Evolutionary conservation across 768 basidiomycete genomes (phyloP).

Genomic region (Tricholoma furcatifolium): DNA sequence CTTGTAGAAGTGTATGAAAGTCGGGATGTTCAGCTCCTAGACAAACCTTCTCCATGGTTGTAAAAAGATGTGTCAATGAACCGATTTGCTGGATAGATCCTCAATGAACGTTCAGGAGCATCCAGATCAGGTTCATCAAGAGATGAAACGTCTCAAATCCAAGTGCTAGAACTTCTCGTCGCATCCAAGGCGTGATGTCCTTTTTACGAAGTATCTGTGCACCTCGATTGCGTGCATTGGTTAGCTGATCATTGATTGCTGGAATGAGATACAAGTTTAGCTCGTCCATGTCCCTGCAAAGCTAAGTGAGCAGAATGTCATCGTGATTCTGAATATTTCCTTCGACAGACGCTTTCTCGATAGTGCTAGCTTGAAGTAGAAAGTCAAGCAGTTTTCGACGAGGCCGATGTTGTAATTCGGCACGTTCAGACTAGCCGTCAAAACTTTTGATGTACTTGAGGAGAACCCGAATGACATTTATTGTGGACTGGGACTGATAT

Average conservation of each 20-base stretch:
- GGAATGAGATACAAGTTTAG: too few species aligned
- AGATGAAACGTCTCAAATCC: constrained; percentile 32
- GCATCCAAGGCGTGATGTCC: too few species aligned
- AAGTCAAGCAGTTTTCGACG: too few species aligned
- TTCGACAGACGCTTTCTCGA: too few species aligned
- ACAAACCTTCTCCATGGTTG: constrained; percentile 27
- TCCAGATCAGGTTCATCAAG: constrained; percentile 34
- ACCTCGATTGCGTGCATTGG: too few species aligned
- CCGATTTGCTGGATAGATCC: constrained; percentile 22
- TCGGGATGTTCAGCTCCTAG: constrained; percentile 31
- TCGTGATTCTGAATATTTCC: too few species aligned
- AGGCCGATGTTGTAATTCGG: constrained; percentile 15
- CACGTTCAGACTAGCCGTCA: background rate
- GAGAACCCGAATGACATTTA: background rate
- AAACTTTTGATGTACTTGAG: background rate
- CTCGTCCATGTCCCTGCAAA: too few species aligned
- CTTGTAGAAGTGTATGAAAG: constrained; percentile 28
- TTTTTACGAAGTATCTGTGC: too few species aligned
- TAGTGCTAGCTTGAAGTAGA: too few species aligned
- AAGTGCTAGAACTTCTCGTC: too few species aligned
- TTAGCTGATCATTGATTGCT: too few species aligned
- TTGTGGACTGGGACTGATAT: background rate
- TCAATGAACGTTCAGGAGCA: constrained; percentile 24
- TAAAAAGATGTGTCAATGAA: constrained; percentile 28
- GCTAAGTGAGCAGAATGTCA: constrained; percentile 20